These are phyloP conservation scores for Penicillium malachiteum DNA, from an alignment of 495 filamentous ascomycete species.

Conservation along the genomic window DNA sequence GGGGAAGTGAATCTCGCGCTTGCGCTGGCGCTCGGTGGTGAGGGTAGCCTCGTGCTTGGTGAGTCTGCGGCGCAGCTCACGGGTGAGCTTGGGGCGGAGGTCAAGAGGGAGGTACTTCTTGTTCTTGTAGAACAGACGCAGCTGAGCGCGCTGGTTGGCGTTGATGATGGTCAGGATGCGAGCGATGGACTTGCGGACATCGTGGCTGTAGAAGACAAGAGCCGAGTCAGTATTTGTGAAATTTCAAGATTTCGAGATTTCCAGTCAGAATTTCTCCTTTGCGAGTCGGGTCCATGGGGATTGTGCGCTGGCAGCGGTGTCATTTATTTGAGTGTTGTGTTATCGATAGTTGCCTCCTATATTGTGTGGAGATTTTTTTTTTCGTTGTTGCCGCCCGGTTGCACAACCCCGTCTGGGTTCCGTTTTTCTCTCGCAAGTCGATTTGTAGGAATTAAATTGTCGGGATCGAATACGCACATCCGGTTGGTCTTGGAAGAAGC, in stretches of 20 bases:
- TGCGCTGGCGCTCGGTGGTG: constrained; percentile 85
- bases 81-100: constrained; percentile 94
- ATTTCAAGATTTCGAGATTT: constrained; percentile 1
- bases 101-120: constrained; percentile 99
- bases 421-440: constrained; percentile 12
- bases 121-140: constrained; percentile 98
- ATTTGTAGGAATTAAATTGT: constrained; percentile 12
- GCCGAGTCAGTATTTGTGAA: constrained; percentile 23
- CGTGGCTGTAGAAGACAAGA: constrained; percentile 63
- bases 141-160: constrained; percentile 94
- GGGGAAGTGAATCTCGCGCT: constrained; percentile 93
- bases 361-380: constrained; percentile 1
- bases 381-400: constrained; percentile 16
- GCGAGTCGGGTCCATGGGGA: constrained; percentile 8
- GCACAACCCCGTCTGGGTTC: constrained; percentile 17
- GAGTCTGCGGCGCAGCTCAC: constrained; percentile 89
- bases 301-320: neutral
- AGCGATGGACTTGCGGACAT: constrained; percentile 98
- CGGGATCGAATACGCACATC: constrained; percentile 69
- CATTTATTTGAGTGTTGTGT: neutral
- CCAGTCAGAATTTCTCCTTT: neutral
- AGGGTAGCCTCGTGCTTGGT: constrained; percentile 81
- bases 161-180: constrained; percentile 99
- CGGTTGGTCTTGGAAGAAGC: constrained; percentile 91
- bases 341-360: neutral